phyloP scores from a whole-genome alignment of 352 stramenopile species.

The Phytophthora lateralis region DNA sequence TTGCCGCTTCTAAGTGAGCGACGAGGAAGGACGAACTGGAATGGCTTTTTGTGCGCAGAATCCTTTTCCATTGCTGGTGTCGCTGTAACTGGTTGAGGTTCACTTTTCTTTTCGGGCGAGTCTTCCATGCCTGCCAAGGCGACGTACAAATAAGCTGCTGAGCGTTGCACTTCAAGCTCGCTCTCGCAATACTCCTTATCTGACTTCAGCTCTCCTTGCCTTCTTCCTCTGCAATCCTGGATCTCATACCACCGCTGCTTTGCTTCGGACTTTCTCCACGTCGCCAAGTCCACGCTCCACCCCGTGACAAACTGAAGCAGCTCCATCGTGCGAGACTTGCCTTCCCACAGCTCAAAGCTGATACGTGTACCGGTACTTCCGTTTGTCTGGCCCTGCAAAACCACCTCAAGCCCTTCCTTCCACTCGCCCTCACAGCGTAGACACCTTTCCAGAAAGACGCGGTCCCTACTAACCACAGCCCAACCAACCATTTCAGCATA shows the following conservation, averaged over 20 bases:
- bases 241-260: constrained; percentile 27
- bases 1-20: constrained; percentile 22
- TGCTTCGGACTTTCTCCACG: constrained; percentile 25
- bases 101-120: neutral
- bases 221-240: neutral
- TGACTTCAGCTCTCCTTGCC: neutral
- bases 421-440: constrained; percentile 3
- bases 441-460: constrained; percentile 22
- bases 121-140: constrained; percentile 3
- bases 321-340: constrained; percentile 4
- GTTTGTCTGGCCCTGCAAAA: neutral
- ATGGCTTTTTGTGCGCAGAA: constrained; percentile 6
- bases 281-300: constrained; percentile 25
- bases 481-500: neutral
- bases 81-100: neutral
- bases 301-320: constrained; percentile 37
- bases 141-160: constrained; percentile 19
- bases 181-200: constrained; percentile 6
- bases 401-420: constrained; percentile 8
- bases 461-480: neutral
- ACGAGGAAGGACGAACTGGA: constrained; percentile 40
- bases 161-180: constrained; percentile 6
- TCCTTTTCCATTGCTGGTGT: constrained; percentile 1
- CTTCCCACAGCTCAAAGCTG: constrained; percentile 24
- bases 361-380: neutral